phyloP scores from a whole-genome alignment of 495 filamentous ascomycete genomes.

The Podospora pseudoanserina region DNA sequence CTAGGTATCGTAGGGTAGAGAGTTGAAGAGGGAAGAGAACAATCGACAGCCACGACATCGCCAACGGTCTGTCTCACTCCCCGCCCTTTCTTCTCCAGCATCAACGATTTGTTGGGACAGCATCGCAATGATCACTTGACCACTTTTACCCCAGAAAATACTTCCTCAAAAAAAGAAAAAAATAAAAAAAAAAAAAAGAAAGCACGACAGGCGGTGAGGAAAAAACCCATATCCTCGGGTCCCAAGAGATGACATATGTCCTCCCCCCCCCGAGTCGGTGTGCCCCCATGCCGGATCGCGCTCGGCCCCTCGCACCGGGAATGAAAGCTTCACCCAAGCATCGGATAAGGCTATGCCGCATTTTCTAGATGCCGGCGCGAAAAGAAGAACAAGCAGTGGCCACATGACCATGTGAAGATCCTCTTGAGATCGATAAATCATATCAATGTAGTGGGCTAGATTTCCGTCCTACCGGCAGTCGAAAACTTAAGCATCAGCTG shows the following conservation, averaged over 20 bases:
- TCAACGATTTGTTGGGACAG: not conserved
- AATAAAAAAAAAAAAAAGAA: not conserved
- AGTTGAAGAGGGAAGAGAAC: not conserved
- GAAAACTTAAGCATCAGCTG: conserved; percentile 3
- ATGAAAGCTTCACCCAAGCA: not conserved
- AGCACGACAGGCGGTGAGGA: not conserved
- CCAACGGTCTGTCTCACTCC: not conserved
- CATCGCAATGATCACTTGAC: not conserved
- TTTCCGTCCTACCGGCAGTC: not conserved
- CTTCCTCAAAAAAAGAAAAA: not conserved
- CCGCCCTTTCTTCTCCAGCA: not conserved
- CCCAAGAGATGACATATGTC: not conserved
- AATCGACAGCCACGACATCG: not conserved
- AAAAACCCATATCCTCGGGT: not conserved
- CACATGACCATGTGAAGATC: conserved; percentile 1
- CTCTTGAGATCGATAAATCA: not conserved
- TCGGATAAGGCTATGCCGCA: conserved; percentile 2
- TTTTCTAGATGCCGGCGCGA: not conserved
- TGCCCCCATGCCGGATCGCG: conserved; percentile 8
- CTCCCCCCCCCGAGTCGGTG: conserved; percentile 3
- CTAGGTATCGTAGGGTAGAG: not conserved
- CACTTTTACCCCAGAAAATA: not conserved
- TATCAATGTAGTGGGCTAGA: not conserved
- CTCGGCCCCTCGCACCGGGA: not conserved
- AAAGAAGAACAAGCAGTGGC: not conserved